Evolutionary conservation across 352 stramenopile species (phyloP), one percentile per base, ranked within the genome.

Genomic region (Globisporangium megalacanthum): DNA sequence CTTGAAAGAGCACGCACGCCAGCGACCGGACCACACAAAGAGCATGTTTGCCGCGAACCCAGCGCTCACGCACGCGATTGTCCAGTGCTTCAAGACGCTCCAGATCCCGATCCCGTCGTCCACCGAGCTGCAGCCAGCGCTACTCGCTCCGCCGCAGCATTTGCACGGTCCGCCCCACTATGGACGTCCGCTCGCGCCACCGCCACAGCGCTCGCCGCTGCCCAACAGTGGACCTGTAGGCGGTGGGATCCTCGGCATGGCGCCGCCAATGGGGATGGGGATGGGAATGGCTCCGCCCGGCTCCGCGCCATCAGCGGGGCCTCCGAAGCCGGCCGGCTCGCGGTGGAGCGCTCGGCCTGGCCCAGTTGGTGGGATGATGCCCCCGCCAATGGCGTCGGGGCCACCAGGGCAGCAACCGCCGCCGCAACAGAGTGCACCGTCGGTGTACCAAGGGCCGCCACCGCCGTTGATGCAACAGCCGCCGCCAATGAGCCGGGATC

Each of bases 61-160:
- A 14, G 80, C 81, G 33, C 81, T 94, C 56, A 91, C 82, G 19
- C 83, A 94, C 60, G 83, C 81, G 22, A 88, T 94, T 49, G 79
- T 94, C 6, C 81, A 94, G 67, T 86, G 77, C 56, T 92, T 90
- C 63, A 94, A 92, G 70, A 82, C 77, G 46, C 69, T 94, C 15
- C 78, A 90, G 52, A 94, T 94, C 52, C 66, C 80, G n/a, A 88
- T 93, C 63, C 78, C 77, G 25, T 73, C 76, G 6, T 63, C 80
- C 1, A 65, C 70, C 0, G 77, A 88, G 54, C 67, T 78, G 9
- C 78, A 79, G 29, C 60, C 82, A n/a, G 74, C 79, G 36, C 64
- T 89, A 19, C 29, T 89, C 14, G 68, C 41, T 1, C 37, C 36
- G 25, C 52, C 46, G 36, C 47, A 46, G 6, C 44, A 54, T 14